A percentile compares a stretch with the other conserved stretches of the same genome.
These are phyloP conservation scores for Micractinium sp. DNA, from an alignment of 139 green algal genomes.

Conservation along the genomic window DNA sequence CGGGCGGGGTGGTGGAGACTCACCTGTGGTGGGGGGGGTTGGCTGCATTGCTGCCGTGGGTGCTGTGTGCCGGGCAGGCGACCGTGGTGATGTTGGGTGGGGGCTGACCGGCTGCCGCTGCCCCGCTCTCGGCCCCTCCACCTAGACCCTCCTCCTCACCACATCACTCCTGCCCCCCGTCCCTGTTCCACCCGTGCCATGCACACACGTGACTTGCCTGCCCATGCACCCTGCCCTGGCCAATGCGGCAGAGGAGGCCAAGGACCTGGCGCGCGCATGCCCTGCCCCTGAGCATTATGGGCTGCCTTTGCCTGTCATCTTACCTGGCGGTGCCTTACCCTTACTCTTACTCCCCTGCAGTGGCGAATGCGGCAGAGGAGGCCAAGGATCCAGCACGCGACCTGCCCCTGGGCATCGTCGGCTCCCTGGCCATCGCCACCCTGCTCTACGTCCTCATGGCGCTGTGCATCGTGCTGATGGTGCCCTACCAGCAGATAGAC, in stretches of 20 bases:
- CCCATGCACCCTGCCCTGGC: slow-evolving; percentile 32
- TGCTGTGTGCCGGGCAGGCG: too few species aligned
- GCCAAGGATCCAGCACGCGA: slow-evolving; percentile 63
- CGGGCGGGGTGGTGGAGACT: too few species aligned
- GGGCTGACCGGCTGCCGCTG: too few species aligned
- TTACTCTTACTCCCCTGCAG: slow-evolving; percentile 6
- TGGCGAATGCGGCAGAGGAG: slow-evolving; percentile 78
- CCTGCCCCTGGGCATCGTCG: slow-evolving; percentile 80
- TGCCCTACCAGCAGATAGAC: slow-evolving; percentile 63
- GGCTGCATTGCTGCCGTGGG: too few species aligned
- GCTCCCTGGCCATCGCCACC: slow-evolving; percentile 65
- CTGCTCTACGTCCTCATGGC: slow-evolving; percentile 70
- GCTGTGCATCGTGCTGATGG: slow-evolving; percentile 57
- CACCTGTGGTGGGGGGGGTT: too few species aligned
- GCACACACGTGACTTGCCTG: background rate
- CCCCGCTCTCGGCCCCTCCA: too few species aligned
- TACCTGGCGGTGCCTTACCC: background rate
- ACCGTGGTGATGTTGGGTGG: too few species aligned
- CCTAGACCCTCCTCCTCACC: too few species aligned
- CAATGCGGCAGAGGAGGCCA: slow-evolving; percentile 71
- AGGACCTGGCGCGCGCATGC: slow-evolving; percentile 68
- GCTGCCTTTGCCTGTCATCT: too few species aligned
- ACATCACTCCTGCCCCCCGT: too few species aligned
- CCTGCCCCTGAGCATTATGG: slow-evolving; percentile 77
- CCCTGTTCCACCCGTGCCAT: too few species aligned